Evolutionary conservation across 371 early-diverging fungal genomes (phyloP), one percentile per base, ranked within the genome.

Genomic region (Syncephalastrum monosporum): DNA sequence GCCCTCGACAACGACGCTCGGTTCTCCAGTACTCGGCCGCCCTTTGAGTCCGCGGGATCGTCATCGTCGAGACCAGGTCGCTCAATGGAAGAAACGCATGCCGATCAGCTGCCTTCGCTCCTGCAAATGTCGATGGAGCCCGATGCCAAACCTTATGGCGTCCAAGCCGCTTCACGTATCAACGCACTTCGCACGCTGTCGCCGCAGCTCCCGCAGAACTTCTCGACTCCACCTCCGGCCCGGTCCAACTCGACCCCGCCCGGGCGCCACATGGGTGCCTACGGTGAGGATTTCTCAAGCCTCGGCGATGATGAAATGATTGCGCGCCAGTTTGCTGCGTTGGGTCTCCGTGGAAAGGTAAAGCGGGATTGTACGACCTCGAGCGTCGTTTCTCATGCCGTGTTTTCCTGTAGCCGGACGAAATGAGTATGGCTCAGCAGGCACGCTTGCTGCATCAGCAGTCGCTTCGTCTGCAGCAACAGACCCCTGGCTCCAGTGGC

Each of bases 161-260:
- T 33, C 38, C 38, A 33, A 33, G 38, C 38, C 10, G 38, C 38
- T 33, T 27, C 27, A 25, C 41, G 38, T 46, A 54, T 41, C 38
- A 55, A 42, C 53, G 57, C 55, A 5, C 33, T 58, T 16, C 56
- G 56, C 48, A 45, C 71, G 21, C 25, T 68, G 19, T 72, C 77
- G 7, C 69, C 73, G 23, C 63, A 69, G 41, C n/a, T 67, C 66
- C 57, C 71, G 65, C 12, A 64, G 63, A 43, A 59, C 59, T 24
- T 17, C 10, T 41, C 50, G 42, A 42, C 54, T 14, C 73, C 74
- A 2, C 74, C 75, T 25, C 71, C 69, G 44, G 66, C 68, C 16
- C 73, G 81, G 19, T 59, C 81, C 2, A 81, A 75, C 42, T 77
- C 78, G 4, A 77, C 81, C 0, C 78, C 81, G 41, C 78, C 81